Conservation (phyloP, 495 filamentous ascomycete species). For the Elaphomyces granulatus region DNA sequence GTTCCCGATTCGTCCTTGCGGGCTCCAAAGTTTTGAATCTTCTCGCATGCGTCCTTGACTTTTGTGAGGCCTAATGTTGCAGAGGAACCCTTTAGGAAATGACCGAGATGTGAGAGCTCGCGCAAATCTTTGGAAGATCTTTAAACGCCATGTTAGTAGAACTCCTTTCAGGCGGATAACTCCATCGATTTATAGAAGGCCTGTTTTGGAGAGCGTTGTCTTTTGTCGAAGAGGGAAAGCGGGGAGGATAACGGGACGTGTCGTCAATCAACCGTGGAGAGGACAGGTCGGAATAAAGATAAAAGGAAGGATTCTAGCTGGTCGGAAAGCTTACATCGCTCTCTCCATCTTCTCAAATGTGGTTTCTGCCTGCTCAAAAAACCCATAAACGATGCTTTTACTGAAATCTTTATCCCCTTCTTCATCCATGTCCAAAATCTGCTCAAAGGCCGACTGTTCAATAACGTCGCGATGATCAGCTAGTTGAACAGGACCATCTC, state of each 20-base stretch:
- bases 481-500: slow-evolving; percentile 29
- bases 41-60: slow-evolving; percentile 85
- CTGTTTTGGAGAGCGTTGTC: background rate
- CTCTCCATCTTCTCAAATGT: slow-evolving; percentile 81
- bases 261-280: background rate
- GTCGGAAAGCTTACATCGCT: slow-evolving; percentile 48
- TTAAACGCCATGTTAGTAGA: background rate
- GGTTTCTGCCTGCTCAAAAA: slow-evolving; percentile 79
- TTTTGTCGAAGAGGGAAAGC: background rate
- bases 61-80: slow-evolving; percentile 87
- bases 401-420: slow-evolving; percentile 65
- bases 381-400: slow-evolving; percentile 74
- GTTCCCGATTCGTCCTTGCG: slow-evolving; percentile 63
- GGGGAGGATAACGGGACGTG: slow-evolving; percentile 3
- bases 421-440: slow-evolving; percentile 94
- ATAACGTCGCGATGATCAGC: slow-evolving; percentile 53
- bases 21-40: slow-evolving; percentile 87
- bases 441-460: slow-evolving; percentile 68
- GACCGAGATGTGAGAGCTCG: slow-evolving; percentile 67
- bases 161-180: background rate
- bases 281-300: no score
- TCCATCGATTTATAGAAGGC: no score
- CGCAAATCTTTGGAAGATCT: slow-evolving; percentile 52
- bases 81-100: slow-evolving; percentile 97
- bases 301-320: background rate